phyloP scores from a whole-genome alignment of 306 rosid species.

The Prunus mira region DNA sequence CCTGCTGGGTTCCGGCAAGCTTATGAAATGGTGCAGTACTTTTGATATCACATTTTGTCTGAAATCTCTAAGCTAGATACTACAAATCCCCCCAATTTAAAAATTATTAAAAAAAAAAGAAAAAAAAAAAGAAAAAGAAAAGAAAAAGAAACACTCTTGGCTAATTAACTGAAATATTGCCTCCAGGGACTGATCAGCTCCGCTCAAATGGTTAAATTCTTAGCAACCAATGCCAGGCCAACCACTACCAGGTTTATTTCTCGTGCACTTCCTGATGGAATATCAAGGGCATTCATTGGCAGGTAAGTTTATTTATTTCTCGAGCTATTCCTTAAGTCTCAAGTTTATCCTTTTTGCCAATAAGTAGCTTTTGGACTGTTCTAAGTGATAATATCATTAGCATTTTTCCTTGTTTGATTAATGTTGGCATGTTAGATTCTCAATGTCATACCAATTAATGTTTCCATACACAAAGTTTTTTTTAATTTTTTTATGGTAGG shows the following conservation, averaged over 20 bases:
- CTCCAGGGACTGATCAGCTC: slow-evolving; percentile 96
- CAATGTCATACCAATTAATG: not conserved
- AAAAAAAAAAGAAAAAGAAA: not conserved
- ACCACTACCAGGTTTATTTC: slow-evolving; percentile 77
- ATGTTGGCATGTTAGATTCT: not conserved
- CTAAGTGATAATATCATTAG: not conserved
- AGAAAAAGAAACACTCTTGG: slow-evolving; percentile 1
- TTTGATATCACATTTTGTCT: slow-evolving; percentile 22
- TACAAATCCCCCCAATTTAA: not conserved
- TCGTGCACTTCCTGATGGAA: slow-evolving; percentile 67
- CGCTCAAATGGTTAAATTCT: slow-evolving; percentile 85
- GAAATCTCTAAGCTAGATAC: not conserved
- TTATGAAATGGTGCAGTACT: slow-evolving; percentile 74
- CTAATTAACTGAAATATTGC: slow-evolving; percentile 33
- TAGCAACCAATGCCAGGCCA: slow-evolving; percentile 92
- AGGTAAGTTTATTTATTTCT: slow-evolving; percentile 48
- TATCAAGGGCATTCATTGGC: slow-evolving; percentile 94
- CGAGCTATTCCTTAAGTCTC: not conserved
- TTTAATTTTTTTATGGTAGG: not conserved
- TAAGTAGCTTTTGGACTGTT: not conserved
- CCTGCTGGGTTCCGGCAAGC: slow-evolving; percentile 99
- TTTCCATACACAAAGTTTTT: not conserved
- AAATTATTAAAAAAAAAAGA: no score
- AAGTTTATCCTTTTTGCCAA: not conserved
- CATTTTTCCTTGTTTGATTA: not conserved